phyloP scores from a whole-genome alignment of 1,284 basidiomycete species.

The Cryptococcus neoformans region DNA sequence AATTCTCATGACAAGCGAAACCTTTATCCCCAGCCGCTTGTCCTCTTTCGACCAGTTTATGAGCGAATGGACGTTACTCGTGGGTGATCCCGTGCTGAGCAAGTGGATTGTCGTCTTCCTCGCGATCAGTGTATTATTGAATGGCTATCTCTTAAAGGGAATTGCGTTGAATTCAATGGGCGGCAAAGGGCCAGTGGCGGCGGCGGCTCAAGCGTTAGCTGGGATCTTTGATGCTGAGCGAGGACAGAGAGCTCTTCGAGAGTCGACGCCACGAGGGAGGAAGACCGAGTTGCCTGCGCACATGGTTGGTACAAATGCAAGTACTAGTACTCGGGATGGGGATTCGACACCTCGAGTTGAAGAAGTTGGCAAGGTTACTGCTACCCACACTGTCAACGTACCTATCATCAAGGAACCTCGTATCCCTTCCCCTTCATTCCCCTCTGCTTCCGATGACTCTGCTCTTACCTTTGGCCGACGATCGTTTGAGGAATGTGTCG shows the following conservation, averaged over 20 bases:
- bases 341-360: slow-evolving; percentile 30
- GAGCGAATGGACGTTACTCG: slow-evolving; percentile 89
- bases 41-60: slow-evolving; percentile 77
- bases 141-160: slow-evolving; percentile 87
- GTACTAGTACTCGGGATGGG: slow-evolving; percentile 20
- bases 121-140: slow-evolving; percentile 82
- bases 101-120: slow-evolving; percentile 95
- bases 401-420: not conserved
- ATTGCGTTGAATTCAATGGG: slow-evolving; percentile 54
- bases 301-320: not conserved
- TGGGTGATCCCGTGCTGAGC: slow-evolving; percentile 89
- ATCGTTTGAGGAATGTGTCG: slow-evolving; percentile 73
- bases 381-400: not conserved
- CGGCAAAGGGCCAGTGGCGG: slow-evolving; percentile 49
- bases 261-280: slow-evolving; percentile 19
- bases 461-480: slow-evolving; percentile 45
- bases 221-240: slow-evolving; percentile 43
- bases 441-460: not conserved
- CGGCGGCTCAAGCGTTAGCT: slow-evolving; percentile 52
- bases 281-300: slow-evolving; percentile 2
- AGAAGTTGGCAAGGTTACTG: not conserved
- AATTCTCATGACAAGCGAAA: slow-evolving; percentile 52
- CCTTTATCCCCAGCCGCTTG: slow-evolving; percentile 37
- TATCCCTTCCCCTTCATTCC: not conserved
- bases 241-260: slow-evolving; percentile 25